Evolutionary conservation across 1,284 basidiomycete species (phyloP).

Genomic region (Heimioporus punctisporus): DNA sequence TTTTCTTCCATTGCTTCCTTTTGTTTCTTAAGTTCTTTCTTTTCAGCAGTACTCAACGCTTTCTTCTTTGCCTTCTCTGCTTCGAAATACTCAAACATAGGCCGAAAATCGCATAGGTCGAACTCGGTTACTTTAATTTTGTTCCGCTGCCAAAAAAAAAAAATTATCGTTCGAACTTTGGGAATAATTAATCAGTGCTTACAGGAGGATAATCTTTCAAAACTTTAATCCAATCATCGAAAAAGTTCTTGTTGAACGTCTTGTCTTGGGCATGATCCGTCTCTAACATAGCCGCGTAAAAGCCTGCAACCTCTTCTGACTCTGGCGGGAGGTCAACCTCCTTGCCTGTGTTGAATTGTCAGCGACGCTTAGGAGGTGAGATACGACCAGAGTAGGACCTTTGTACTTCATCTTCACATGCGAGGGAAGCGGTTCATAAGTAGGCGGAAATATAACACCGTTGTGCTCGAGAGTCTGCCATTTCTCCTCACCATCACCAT

Average conservation of each 20-base stretch:
- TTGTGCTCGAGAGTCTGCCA: constrained; percentile 95
- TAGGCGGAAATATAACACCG: constrained; percentile 96
- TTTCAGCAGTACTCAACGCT: constrained; percentile 81
- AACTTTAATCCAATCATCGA: constrained; percentile 85
- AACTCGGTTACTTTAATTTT: constrained; percentile 81
- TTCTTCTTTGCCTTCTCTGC: constrained; percentile 94
- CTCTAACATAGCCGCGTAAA: constrained; percentile 94
- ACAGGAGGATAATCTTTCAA: constrained; percentile 90
- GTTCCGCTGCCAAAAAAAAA: constrained; percentile 49
- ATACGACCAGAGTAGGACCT: constrained; percentile 50
- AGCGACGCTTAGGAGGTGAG: constrained; percentile 6
- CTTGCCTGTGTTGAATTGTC: constrained; percentile 56
- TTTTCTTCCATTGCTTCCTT: constrained; percentile 87
- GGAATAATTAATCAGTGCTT: constrained; percentile 34
- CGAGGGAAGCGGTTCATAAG: constrained; percentile 87
- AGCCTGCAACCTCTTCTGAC: constrained; percentile 97
- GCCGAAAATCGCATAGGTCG: constrained; percentile 90
- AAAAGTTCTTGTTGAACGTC: constrained; percentile 96
- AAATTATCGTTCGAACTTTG: constrained; percentile 6
- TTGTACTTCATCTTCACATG: constrained; percentile 96
- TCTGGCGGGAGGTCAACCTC: constrained; percentile 80
- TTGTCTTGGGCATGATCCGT: constrained; percentile 92
- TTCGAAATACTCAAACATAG: constrained; percentile 95
- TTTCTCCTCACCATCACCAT: constrained; percentile 80
- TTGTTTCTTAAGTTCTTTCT: constrained; percentile 86